Percentiles rank a stretch among this genome's conserved stretches.
phyloP scores from a whole-genome alignment of 306 rosid species.

The Trifolium subterraneum region DNA sequence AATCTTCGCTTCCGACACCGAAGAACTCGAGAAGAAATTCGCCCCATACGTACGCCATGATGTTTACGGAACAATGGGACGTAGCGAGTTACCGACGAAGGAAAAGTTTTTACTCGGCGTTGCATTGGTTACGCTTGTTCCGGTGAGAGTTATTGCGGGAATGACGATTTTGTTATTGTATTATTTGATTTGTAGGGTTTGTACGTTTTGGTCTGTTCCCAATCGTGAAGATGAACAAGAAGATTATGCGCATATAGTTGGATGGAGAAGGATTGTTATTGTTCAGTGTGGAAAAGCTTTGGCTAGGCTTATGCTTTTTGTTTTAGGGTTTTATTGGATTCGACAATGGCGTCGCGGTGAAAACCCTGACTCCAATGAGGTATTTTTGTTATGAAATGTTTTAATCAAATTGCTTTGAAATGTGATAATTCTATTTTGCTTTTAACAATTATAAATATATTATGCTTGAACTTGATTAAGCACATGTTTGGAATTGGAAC shows the following conservation, averaged over 20 bases:
- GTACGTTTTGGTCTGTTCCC: slow-evolving; percentile 67
- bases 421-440: background rate
- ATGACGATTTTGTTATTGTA: slow-evolving; percentile 57
- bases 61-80: slow-evolving; percentile 81
- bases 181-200: slow-evolving; percentile 74
- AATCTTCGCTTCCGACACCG: slow-evolving; percentile 35
- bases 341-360: slow-evolving; percentile 40
- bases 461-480: background rate
- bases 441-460: background rate
- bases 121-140: slow-evolving; percentile 74
- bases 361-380: slow-evolving; percentile 49
- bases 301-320: slow-evolving; percentile 68
- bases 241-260: slow-evolving; percentile 73
- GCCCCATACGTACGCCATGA: slow-evolving; percentile 75
- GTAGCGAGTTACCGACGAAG: slow-evolving; percentile 66
- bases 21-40: slow-evolving; percentile 73
- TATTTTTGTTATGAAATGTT: slow-evolving; percentile 38
- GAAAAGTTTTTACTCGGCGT: slow-evolving; percentile 74
- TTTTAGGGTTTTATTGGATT: slow-evolving; percentile 94
- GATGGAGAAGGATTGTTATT: slow-evolving; percentile 79
- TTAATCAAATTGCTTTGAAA: background rate
- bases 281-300: slow-evolving; percentile 63
- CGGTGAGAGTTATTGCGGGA: slow-evolving; percentile 60
- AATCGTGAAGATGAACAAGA: slow-evolving; percentile 71
- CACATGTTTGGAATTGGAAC: background rate